Conservation (phyloP, 75 land plant genomes). For the Azolla pinnata region DNA sequence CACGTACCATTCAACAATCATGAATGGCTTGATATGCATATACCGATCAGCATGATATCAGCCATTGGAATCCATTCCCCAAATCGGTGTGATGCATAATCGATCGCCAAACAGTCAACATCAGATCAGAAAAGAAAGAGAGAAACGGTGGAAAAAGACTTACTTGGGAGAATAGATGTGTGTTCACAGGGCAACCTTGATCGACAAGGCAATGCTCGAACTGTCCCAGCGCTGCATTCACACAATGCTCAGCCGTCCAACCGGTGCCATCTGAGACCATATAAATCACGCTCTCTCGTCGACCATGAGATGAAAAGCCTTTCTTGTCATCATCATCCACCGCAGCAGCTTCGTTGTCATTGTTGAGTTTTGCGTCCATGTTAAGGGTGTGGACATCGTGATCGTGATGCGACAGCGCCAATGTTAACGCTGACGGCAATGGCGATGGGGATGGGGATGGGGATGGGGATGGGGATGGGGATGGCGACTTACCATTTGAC, state of each 20-base stretch:
- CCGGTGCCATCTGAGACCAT: slow-evolving; percentile 98
- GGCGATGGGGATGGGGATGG: background rate
- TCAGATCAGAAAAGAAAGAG: no score
- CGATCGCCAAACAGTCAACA: no score
- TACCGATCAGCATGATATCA: no score
- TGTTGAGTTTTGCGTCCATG: no score
- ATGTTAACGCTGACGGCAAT: background rate
- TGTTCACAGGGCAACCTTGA: slow-evolving; percentile 66
- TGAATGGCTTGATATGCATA: no score
- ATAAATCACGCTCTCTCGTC: slow-evolving; percentile 49
- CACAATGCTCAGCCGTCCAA: slow-evolving; percentile 94
- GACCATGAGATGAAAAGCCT: background rate
- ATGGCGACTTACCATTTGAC: slow-evolving; percentile 12
- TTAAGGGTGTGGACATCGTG: background rate
- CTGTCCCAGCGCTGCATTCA: slow-evolving; percentile 89
- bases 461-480: background rate
- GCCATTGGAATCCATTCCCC: no score
- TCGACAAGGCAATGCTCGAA: slow-evolving; percentile 82
- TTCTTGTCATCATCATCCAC: slow-evolving; percentile 25
- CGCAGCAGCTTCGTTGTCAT: slow-evolving; percentile 2
- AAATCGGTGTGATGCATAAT: no score
- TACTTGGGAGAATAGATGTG: slow-evolving; percentile 92
- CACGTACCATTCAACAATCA: no score
- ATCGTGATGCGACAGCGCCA: background rate
- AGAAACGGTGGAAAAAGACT: slow-evolving; percentile 3